Conservation (phyloP, 1,139 yeast species). For the Yamadazyma conglobata region DNA sequence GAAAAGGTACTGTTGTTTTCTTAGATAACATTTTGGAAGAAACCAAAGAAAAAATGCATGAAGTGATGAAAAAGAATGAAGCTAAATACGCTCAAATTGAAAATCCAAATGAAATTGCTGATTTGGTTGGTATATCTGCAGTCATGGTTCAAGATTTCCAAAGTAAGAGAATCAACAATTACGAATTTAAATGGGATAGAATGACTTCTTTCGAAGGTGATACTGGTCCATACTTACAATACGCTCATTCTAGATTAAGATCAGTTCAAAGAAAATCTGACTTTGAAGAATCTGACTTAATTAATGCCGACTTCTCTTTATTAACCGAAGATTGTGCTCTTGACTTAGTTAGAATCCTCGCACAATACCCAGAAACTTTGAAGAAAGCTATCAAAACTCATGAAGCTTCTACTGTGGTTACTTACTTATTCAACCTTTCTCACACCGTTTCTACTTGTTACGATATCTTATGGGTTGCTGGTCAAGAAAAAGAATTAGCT, state of each 20-base stretch:
- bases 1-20: conserved; percentile 98
- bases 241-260: conserved; percentile 96
- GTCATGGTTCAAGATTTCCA: conserved; percentile 99
- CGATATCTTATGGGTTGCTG: conserved; percentile 96
- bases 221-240: conserved; percentile 98
- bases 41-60: conserved; percentile 94
- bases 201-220: conserved; percentile 99
- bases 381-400: conserved; percentile 78
- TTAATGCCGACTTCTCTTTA: conserved; percentile 63
- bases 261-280: conserved; percentile 88
- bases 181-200: conserved; percentile 97
- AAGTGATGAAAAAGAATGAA: conserved; percentile 92
- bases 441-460: conserved; percentile 95
- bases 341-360: conserved; percentile 70
- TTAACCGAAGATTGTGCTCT: conserved; percentile 76
- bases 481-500: conserved; percentile 87
- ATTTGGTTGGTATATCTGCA: conserved; percentile 92
- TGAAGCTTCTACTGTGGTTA: conserved; percentile 94
- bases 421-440: conserved; percentile 86
- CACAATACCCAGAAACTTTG: conserved; percentile 90
- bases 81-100: conserved; percentile 90
- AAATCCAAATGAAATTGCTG: conserved; percentile 94
- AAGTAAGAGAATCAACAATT: conserved; percentile 93
- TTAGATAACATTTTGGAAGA: conserved; percentile 91
- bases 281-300: conserved; percentile 44